Conservation (phyloP, 495 filamentous ascomycete species). For the Penicillium paradoxum region DNA sequence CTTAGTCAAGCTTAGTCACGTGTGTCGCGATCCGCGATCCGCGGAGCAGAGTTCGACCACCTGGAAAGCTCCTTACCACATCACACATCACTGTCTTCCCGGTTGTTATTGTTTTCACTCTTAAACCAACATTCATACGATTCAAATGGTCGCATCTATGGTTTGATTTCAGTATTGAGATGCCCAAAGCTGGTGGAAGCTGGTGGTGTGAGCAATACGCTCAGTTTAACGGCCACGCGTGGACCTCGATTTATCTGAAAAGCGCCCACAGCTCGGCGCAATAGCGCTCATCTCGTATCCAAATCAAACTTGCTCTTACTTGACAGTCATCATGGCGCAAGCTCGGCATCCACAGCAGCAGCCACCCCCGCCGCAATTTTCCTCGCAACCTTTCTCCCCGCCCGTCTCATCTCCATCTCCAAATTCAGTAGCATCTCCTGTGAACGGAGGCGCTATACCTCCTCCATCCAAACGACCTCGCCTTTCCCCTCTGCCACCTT, state of each 20-base stretch:
- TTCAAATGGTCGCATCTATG: conserved; percentile 22
- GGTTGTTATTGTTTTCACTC: conserved; percentile 8
- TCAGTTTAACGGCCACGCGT: conserved; percentile 37
- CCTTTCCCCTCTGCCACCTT: conserved; percentile 59
- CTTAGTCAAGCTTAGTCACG: conserved; percentile 13
- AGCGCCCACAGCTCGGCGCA: conserved; percentile 16
- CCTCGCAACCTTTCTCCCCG: conserved; percentile 50
- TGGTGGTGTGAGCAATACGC: conserved; percentile 43
- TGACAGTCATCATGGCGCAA: conserved; percentile 56
- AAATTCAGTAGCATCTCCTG: conserved; percentile 32
- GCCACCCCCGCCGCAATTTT: conserved; percentile 37
- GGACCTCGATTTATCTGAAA: conserved; percentile 29
- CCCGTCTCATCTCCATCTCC: conserved; percentile 50
- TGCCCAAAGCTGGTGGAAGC: conserved; percentile 40
- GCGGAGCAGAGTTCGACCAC: conserved; percentile 26
- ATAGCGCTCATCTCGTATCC: conserved; percentile 4
- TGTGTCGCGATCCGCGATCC: conserved; percentile 22
- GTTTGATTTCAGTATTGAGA: conserved; percentile 31
- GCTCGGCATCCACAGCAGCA: conserved; percentile 41
- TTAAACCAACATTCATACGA: neutral
- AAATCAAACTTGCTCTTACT: neutral
- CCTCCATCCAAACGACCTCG: conserved; percentile 63
- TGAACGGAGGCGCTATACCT: conserved; percentile 37
- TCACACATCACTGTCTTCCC: conserved; percentile 5
- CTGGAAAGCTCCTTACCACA: conserved; percentile 20